Evolutionary conservation across 441 rosid species (phyloP), one percentile per base, ranked within the genome.

Genomic region (Adansonia madagascariensis): DNA sequence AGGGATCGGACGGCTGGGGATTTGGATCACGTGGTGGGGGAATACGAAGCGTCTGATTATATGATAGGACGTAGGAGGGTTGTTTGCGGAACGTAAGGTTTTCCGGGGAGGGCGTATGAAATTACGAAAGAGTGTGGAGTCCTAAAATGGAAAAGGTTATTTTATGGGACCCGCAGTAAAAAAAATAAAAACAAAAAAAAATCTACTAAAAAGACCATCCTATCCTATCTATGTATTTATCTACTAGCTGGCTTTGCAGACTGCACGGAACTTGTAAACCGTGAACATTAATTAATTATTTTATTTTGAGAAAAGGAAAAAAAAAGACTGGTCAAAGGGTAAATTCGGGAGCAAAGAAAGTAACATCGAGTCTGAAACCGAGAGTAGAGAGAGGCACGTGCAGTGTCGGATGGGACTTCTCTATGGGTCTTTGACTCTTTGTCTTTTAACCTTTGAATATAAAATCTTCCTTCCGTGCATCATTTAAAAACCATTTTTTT

Each of bases 311-410:
- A 9, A 17, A 5, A n/a, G 2, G 6, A 44, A 6, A 3, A 24
- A 24, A 27, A 59, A 20, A 7, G 79, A 73, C 61, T 76, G 50
- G 81, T 85, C 84, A 83, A 85, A 69, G n/a, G 14, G 59, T 74
- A 78, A 76, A 67, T 17, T 12, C 6, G 76, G 12, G 53, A 43
- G 85, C 81, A 73, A 75, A 77, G 11, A 15, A 7, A 39, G 2
- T 27, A 11, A 69, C 10, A 22, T 20, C 6, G 8, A 8, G 4
- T 3, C 8, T 17, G 35, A 4, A 18, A 22, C n/a, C 9, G 27
- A 41, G 57, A 14, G 39, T 31, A 0, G 7, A 41, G 44, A 6
- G 17, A 24, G 68, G 76, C 82, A 69, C 57, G 74, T 69, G 44
- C 8, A 6, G 44, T 4, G 79, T 17, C 1, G 22, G 88, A 75